These are phyloP conservation scores for Calonectria naviculata DNA, from an alignment of 2,329 filamentous ascomycete species.

Conservation along the genomic window DNA sequence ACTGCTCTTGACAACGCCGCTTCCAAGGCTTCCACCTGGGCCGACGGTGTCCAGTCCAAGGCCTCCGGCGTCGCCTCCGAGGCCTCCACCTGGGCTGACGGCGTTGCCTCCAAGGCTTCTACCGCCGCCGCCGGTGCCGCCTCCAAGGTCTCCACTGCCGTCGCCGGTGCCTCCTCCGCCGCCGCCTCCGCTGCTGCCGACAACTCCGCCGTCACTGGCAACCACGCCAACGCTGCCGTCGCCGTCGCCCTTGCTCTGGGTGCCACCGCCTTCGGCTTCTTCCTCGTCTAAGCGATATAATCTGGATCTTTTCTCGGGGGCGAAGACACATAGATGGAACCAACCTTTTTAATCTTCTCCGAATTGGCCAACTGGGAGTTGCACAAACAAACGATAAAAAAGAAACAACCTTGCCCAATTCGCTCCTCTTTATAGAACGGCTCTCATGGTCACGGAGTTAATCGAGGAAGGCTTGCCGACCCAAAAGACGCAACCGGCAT, in stretches of 20 bases:
- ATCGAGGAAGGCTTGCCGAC: background rate
- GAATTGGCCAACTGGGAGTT: background rate
- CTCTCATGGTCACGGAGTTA: background rate
- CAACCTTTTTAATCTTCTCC: background rate
- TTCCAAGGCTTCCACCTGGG: slow-evolving; percentile 7
- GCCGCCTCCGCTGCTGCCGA: slow-evolving; percentile 22
- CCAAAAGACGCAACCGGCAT: background rate
- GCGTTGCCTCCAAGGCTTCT: slow-evolving; percentile 7
- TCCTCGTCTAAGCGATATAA: slow-evolving; percentile 29
- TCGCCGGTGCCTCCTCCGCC: slow-evolving; percentile 21
- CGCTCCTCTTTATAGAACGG: background rate
- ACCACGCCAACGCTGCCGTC: slow-evolving; percentile 31
- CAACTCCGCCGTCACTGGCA: background rate
- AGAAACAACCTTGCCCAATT: background rate
- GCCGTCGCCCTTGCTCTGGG: slow-evolving; percentile 34
- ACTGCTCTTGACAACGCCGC: background rate
- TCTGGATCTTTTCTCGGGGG: background rate
- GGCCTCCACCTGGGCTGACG: background rate
- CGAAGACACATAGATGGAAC: background rate
- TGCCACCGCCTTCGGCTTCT: slow-evolving; percentile 37
- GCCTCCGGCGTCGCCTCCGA: background rate
- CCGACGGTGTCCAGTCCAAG: slow-evolving; percentile 26
- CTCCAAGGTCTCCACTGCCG: slow-evolving; percentile 20
- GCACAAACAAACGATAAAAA: no score
- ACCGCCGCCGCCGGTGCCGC: slow-evolving; percentile 11